These are phyloP conservation scores for Musa troglodytarum DNA, from an alignment of 176 grass and related monocot species.

Conservation along the genomic window DNA sequence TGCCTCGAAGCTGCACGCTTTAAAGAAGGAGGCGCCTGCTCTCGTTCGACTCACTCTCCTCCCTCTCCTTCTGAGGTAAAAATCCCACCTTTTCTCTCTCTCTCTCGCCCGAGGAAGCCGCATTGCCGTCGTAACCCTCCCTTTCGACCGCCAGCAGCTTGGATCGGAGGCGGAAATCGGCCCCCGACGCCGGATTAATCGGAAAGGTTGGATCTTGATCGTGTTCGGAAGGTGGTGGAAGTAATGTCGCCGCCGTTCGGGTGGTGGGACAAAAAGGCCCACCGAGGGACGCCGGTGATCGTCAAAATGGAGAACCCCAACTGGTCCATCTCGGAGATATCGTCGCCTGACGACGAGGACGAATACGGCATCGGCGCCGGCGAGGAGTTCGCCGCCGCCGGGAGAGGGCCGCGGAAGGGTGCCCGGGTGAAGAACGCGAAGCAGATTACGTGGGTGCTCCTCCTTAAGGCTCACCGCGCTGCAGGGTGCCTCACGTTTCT, in stretches of 20 bases:
- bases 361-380: neutral
- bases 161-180: neutral
- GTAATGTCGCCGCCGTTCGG: constrained; percentile 2
- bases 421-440: neutral
- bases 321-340: constrained; percentile 11
- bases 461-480: neutral
- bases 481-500: neutral
- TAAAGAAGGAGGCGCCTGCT: neutral
- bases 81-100: neutral
- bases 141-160: neutral
- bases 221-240: neutral
- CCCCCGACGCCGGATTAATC: neutral
- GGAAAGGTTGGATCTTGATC: neutral
- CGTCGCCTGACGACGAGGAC: neutral
- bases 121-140: neutral
- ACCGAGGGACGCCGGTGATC: constrained; percentile 7
- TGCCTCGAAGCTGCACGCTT: neutral
- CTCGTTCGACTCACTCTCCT: neutral
- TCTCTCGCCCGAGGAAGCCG: neutral
- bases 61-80: neutral
- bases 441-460: neutral
- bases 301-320: constrained; percentile 16
- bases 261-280: constrained; percentile 4
- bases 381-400: neutral
- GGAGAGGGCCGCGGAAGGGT: neutral